Base-by-base conservation (phyloP, 352 stramenopile species). In the Globisporangium heterothallicum region DNA sequence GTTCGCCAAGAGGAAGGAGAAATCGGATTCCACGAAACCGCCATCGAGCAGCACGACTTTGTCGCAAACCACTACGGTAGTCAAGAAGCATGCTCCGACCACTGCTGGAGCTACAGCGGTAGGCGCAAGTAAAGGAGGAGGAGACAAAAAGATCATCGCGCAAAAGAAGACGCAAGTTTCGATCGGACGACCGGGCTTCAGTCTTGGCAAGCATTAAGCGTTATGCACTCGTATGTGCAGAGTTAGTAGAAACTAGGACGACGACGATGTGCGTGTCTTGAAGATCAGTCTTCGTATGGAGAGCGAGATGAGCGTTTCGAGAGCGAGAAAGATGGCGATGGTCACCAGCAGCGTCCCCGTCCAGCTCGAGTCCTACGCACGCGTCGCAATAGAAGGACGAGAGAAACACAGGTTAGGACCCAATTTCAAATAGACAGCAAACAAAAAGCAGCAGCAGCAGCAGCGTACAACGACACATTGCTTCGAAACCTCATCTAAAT, bases 161-260 rank as follows among this genome's bases (percentile, higher is more conserved):
- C 58, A 77, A 38, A 91, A 88, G 64, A 92, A 88, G 55, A 78
- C 78, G 21, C 76, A 88, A 51, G 80, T 92, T 8, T 71, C 78
- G 26, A 92, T 92, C 18, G 81, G 81, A 1, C 72, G 81, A n/a
- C 81, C 81, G 10, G 81, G 81, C 0, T 92, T 92, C 50, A 92
- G 78, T 40, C 72, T 92, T 32, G 78, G 78, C n/a, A 78, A 76
- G 36, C 76, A 68, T n/a, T 86, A 82, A 58, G 26, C 43, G 29
- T 25, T 53, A 46, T 1, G 58, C n/a, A n/a, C n/a, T n/a, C n/a
- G n/a, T n/a, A n/a, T n/a, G n/a, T n/a, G n/a, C n/a, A n/a, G n/a
- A n/a, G n/a, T n/a, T n/a, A n/a, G n/a, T n/a, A n/a, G n/a, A n/a
- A n/a, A n/a, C n/a, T n/a, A 55, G 12, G 42, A 29, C 16, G 22